phyloP scores from a whole-genome alignment of 768 basidiomycete species.

The Imleria badia region DNA sequence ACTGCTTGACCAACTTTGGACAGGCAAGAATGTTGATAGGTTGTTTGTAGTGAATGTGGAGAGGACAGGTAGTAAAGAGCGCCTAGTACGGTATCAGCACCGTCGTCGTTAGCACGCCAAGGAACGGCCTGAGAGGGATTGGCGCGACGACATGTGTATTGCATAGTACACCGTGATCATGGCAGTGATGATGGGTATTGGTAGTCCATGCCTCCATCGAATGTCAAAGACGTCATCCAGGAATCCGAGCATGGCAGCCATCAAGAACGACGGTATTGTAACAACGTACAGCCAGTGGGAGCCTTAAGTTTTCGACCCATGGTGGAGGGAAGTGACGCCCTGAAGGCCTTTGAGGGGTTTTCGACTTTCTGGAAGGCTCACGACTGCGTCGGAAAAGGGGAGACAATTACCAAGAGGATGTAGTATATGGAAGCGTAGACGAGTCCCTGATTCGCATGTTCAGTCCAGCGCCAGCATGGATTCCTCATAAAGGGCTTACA shows the following conservation, averaged over 20 bases:
- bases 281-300: not conserved
- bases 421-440: slow-evolving; percentile 88
- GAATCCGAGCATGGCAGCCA: slow-evolving; percentile 93
- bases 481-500: slow-evolving; percentile 43
- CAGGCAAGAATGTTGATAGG: slow-evolving; percentile 99
- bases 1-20: slow-evolving; percentile 93
- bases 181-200: slow-evolving; percentile 93
- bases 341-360: slow-evolving; percentile 46
- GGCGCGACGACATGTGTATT: slow-evolving; percentile 94
- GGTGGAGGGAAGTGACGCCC: slow-evolving; percentile 60
- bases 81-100: slow-evolving; percentile 57
- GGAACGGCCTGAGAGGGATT: slow-evolving; percentile 66
- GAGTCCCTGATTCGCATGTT: slow-evolving; percentile 70
- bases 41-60: slow-evolving; percentile 97
- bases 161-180: slow-evolving; percentile 97
- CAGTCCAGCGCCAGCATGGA: not conserved
- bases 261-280: slow-evolving; percentile 60
- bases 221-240: slow-evolving; percentile 98
- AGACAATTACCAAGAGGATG: slow-evolving; percentile 83
- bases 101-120: slow-evolving; percentile 75
- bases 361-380: slow-evolving; percentile 42
- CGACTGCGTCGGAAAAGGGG: slow-evolving; percentile 82
- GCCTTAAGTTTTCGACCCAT: slow-evolving; percentile 60
- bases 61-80: slow-evolving; percentile 92
- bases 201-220: slow-evolving; percentile 96